Evolutionary conservation across 352 stramenopile genomes (phyloP), one percentile per base, ranked within the genome.

Genomic region (Thalassiosira exigua): DNA sequence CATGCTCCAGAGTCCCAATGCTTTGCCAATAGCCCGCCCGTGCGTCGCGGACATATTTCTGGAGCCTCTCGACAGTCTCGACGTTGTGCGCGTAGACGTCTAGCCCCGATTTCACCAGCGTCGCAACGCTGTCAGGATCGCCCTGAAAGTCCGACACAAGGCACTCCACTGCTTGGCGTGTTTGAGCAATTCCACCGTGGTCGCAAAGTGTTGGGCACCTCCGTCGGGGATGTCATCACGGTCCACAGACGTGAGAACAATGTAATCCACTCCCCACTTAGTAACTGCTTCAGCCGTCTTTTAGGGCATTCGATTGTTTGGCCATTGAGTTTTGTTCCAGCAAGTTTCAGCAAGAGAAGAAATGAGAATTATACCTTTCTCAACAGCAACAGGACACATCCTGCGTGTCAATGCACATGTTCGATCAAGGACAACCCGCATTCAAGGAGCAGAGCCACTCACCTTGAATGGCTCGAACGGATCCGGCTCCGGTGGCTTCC

Each of bases 71-170:
- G 0, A 99, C 97, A 0, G 98, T 99, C 90, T 99, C 98, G 24
- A 99, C 86, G 82, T 99, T 99, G 92, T 99, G 98, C 26, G 98
- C 98, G 86, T 98, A 99, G 14, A 99, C 98, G 81, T 99, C 97
- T 5, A 99, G 91, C 19, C 98, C 98, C 1, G 95, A 99, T 24
- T 76, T 95, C 14, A 97, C 97, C 22, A 99, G 92, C 44, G 91
- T 92, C 71, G 97, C 92, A 51, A 99, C 95, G 7, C 96, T 92
- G 1, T 91, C 82, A 50, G 95, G 79, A 46, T 98, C 88, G 36
- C 98, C 98, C 59, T 95, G 92, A 90, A 99, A 99, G 75, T 99
- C 98, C 0, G 97, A 97, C 24, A 98, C 98, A 19, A 99, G 86
- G 84, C 96, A 98, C 91, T 99, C 98, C 11, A 99, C 98, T 46